Evolutionary conservation across 768 basidiomycete genomes (phyloP), one percentile per base, ranked within the genome.

Genomic region (Amanita inopinata): DNA sequence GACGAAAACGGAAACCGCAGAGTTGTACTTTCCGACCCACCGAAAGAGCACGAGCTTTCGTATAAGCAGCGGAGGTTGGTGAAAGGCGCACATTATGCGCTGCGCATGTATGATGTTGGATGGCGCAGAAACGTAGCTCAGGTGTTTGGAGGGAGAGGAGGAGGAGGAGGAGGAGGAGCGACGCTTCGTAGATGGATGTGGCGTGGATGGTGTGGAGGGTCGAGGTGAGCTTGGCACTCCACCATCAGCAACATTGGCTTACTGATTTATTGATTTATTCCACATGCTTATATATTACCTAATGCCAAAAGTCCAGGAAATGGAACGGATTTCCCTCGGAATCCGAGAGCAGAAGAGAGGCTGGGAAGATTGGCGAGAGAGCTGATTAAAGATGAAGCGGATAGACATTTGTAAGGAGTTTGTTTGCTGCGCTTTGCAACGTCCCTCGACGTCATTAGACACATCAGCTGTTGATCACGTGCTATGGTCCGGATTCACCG

Each of bases 41-140:
- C 83, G 8, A 56, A 76, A 19, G 85, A 89, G 55, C 73, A 80
- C 43, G 81, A 87, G 46, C 65, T 91, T 2, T 76, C 77, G 0
- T 74, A 66, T 45, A 51, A 56, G 3, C 87, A 91, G 56, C 71
- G 87, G 27, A 60, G 68, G 33, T 65, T 81, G 1, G 80, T 90
- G 0, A 74, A 67, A 47, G 68, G 73, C 18, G 82, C 81, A 9
- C 80, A 85, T 47, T 59, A 69, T 2, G 55, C 66, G 23, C 69
- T 88, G 20, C 70, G 69, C 9, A 34, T 83, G 15, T 91, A 89
- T 52, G 76, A 89, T 53, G 49, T 91, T 4, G 87, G 88, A 8
- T 83, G 77, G 75, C 64, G 69, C 35, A 68, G 61, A 48, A 91
- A 91, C 49, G 79, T 80, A 72, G 62, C 55, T 12, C 80, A 85